These are phyloP conservation scores for Dryas octopetala DNA, from an alignment of 306 rosid genomes.

Conservation along the genomic window DNA sequence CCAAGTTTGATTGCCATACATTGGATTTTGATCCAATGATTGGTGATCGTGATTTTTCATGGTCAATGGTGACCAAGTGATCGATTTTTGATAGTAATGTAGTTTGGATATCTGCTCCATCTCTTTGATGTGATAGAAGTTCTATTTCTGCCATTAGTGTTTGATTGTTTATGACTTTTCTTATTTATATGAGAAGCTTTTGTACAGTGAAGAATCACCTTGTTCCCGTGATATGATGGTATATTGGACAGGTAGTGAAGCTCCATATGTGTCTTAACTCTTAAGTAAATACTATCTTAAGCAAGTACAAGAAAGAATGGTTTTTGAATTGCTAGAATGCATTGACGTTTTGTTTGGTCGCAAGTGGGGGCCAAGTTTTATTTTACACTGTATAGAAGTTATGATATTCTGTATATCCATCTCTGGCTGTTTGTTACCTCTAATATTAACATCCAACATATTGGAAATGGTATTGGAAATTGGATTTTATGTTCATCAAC, in stretches of 20 bases:
- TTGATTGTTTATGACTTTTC: background rate
- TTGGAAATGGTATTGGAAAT: background rate
- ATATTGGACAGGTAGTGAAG: background rate
- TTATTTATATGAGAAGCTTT: background rate
- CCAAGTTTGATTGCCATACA: too few relatives aligned
- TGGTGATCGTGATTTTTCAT: too few relatives aligned
- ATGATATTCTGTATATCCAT: background rate
- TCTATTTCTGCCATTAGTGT: background rate
- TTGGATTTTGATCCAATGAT: too few relatives aligned
- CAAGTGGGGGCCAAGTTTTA: background rate
- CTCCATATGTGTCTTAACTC: background rate
- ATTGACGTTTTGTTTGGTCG: background rate
- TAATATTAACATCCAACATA: background rate
- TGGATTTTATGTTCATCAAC: background rate
- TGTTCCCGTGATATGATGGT: background rate
- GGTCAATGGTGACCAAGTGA: too few relatives aligned
- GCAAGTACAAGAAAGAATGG: background rate
- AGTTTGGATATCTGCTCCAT: background rate
- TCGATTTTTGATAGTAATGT: background rate
- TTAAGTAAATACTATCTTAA: background rate
- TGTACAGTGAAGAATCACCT: background rate
- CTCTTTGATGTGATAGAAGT: background rate
- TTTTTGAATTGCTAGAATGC: background rate
- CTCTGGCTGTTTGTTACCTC: slow-evolving; percentile 1
- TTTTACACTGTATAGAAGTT: background rate